phyloP scores from a whole-genome alignment of 2,329 filamentous ascomycete genomes.

The Calonectria honghensis region DNA sequence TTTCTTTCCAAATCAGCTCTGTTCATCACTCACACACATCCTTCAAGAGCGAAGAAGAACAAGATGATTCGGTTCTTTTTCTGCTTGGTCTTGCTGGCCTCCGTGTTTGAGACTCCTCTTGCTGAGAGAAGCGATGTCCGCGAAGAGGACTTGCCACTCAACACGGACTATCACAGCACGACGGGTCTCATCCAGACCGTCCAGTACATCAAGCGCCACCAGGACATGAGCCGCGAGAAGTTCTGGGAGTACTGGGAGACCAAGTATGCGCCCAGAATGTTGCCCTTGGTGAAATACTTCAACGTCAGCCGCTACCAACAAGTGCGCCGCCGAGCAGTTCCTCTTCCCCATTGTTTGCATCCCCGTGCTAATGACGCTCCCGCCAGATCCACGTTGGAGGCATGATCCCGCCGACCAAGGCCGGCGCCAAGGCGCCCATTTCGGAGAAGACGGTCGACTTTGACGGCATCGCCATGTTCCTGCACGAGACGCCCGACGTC shows the following conservation, averaged over 20 bases:
- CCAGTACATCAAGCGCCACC: not conserved
- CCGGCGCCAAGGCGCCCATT: not conserved
- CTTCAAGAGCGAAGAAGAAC: not conserved
- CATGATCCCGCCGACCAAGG: not conserved
- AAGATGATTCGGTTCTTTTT: not conserved
- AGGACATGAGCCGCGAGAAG: not conserved
- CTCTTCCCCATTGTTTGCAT: too few relatives aligned
- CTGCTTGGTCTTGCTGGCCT: not conserved
- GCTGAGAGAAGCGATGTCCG: not conserved
- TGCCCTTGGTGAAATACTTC: not conserved
- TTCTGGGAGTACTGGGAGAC: conserved; percentile 5
- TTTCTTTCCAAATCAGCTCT: not conserved
- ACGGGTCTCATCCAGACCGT: conserved; percentile 2
- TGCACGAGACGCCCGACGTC: not conserved
- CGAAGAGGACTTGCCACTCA: not conserved
- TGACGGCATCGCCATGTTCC: conserved; percentile 15
- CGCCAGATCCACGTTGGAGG: not conserved
- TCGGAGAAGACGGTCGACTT: not conserved
- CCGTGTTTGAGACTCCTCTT: not conserved
- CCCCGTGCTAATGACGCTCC: not conserved
- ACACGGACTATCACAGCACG: not conserved
- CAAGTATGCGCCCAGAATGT: not conserved
- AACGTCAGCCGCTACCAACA: conserved; percentile 12
- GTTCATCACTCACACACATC: not conserved
- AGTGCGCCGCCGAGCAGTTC: not conserved